Conservation (phyloP, 352 stramenopile genomes). For the Phytophthora chlamydospora region DNA sequence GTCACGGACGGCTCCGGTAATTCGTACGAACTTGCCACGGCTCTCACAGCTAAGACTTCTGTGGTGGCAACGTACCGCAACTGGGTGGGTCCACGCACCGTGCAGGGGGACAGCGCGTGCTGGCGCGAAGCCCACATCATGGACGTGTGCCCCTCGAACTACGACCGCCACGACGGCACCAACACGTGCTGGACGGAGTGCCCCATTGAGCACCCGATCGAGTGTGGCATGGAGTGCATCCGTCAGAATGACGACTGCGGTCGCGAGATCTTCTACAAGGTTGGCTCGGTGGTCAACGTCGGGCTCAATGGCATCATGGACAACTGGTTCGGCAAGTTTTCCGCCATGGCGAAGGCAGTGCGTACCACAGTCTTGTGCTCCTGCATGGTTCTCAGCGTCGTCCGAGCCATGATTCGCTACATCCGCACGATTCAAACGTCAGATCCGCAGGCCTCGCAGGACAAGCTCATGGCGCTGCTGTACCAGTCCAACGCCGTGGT, state of each 20-base stretch:
- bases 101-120: constrained; percentile 15
- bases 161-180: constrained; percentile 39
- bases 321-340: constrained; percentile 51
- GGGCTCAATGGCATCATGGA: constrained; percentile 46
- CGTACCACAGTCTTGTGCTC: constrained; percentile 38
- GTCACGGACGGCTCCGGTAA: constrained; percentile 22
- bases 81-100: constrained; percentile 39
- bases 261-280: constrained; percentile 42
- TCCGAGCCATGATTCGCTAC: constrained; percentile 36
- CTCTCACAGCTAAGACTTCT: constrained; percentile 28
- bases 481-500: constrained; percentile 46
- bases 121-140: constrained; percentile 38
- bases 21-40: constrained; percentile 24
- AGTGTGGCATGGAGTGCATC: constrained; percentile 44
- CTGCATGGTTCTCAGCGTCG: constrained; percentile 29
- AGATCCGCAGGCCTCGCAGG: constrained; percentile 33
- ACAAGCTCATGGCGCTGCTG: constrained; percentile 41
- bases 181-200: constrained; percentile 64
- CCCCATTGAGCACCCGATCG: constrained; percentile 39
- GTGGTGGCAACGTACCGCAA: constrained; percentile 29
- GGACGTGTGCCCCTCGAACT: constrained; percentile 39
- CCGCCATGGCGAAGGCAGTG: constrained; percentile 40
- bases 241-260: constrained; percentile 43
- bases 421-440: constrained; percentile 31
- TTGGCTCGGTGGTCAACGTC: constrained; percentile 35